Conservation (phyloP, 768 basidiomycete genomes). For the Crepidotus variabilis region DNA sequence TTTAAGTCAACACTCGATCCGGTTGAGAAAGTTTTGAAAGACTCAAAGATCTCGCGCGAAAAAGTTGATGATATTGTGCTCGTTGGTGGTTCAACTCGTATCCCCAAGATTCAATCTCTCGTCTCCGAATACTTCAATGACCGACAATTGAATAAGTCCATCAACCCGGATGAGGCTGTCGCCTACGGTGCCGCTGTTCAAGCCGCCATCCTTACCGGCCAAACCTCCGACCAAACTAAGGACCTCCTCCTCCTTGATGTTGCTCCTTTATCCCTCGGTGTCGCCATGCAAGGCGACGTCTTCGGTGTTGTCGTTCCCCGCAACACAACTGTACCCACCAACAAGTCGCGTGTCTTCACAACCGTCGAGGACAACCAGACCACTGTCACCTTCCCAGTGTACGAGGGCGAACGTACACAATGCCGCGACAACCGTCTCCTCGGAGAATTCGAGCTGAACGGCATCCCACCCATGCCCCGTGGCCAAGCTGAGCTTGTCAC, state of each 20-base stretch:
- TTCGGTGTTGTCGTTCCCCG: slow-evolving; percentile 99
- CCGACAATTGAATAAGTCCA: slow-evolving; percentile 98
- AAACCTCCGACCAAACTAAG: slow-evolving; percentile 98
- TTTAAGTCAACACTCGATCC: slow-evolving; percentile 99
- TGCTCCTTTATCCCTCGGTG: slow-evolving; percentile 96
- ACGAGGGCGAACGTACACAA: slow-evolving; percentile 98
- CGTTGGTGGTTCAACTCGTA: slow-evolving; percentile 99
- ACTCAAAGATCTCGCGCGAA: slow-evolving; percentile 95
- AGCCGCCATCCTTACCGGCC: slow-evolving; percentile 97
- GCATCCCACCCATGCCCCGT: slow-evolving; percentile 98
- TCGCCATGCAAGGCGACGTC: slow-evolving; percentile 99
- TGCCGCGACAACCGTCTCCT: slow-evolving; percentile 99
- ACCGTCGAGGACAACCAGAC: slow-evolving; percentile 99
- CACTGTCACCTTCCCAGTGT: slow-evolving; percentile 99
- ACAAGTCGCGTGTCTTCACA: slow-evolving; percentile 98
- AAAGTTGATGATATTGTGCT: slow-evolving; percentile 99
- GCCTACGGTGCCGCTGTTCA: slow-evolving; percentile 99
- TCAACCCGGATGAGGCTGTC: slow-evolving; percentile 99
- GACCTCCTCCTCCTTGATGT: slow-evolving; percentile 98
- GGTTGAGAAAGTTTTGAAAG: slow-evolving; percentile 98
- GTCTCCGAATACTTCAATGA: slow-evolving; percentile 99
- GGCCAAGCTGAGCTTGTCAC: slow-evolving; percentile 99
- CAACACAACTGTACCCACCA: slow-evolving; percentile 99
- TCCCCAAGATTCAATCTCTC: slow-evolving; percentile 97
- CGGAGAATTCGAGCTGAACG: slow-evolving; percentile 98